Evolutionary conservation across 805 yeast species (phyloP).

Genomic region (Schwanniomyces occidentalis): DNA sequence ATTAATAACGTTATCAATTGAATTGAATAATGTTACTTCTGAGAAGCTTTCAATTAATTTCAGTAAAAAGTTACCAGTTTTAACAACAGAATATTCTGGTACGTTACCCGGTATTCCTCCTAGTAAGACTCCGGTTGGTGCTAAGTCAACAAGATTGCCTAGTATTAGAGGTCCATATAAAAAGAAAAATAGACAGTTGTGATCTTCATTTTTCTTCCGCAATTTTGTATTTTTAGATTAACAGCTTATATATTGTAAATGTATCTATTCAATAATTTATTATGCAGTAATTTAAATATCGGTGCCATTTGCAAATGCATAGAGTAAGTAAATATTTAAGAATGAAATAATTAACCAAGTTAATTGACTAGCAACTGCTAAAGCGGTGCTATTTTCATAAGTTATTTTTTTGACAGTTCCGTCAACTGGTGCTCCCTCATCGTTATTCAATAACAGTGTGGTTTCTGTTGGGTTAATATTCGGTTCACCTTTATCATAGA

Average conservation of each 20-base stretch:
- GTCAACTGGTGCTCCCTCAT: conserved; percentile 5
- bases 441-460: conserved; percentile 11
- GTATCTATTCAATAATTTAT: neutral
- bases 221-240: conserved; percentile 3
- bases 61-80: conserved; percentile 58
- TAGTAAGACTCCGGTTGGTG: conserved; percentile 15
- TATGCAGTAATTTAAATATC: conserved; percentile 24
- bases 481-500: conserved; percentile 22
- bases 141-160: conserved; percentile 32
- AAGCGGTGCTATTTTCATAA: conserved; percentile 39
- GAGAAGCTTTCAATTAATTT: conserved; percentile 26
- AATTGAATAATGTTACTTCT: conserved; percentile 26
- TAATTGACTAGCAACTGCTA: conserved; percentile 31
- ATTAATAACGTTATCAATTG: conserved; percentile 32
- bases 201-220: conserved; percentile 1
- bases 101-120: conserved; percentile 64
- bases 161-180: conserved; percentile 41
- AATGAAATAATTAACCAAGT: conserved; percentile 43
- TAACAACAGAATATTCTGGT: conserved; percentile 74
- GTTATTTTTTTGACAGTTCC: conserved; percentile 23
- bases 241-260: conserved; percentile 2
- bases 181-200: conserved; percentile 26
- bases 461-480: conserved; percentile 11
- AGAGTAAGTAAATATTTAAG: conserved; percentile 41
- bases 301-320: conserved; percentile 42